Evolutionary conservation across 768 basidiomycete genomes (phyloP), one percentile per base, ranked within the genome.

Genomic region (Kwoniella sp.): DNA sequence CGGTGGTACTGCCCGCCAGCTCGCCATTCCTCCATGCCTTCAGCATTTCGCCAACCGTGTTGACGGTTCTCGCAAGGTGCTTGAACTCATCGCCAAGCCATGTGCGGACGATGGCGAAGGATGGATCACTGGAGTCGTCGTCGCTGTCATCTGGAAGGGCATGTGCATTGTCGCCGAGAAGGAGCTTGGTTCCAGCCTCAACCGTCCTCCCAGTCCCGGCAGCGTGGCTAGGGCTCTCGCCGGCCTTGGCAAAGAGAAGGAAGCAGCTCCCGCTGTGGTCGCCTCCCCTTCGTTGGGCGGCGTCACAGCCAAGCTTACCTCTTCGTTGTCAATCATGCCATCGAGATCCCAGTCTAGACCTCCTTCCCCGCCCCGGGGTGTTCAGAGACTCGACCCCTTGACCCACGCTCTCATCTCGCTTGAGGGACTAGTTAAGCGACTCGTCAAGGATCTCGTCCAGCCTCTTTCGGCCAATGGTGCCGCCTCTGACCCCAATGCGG

Each of bases 61-160:
- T 26, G 78, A 80, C 55, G 68, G 57, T 2, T 68, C 72, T 27
- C 68, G 72, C n/a, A 75, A 72, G 47, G 72, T 72, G 7, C 65
- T 80, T n/a, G 77, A 78, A n/a, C 37, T 72, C 44, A 60, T 80
- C 46, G 76, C 76, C 36, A 68, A 55, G 46, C 74, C 77, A 12
- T 80, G 78, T 56, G 61, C 62, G 27, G 75, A 78, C 25, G 78
- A 80, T 54, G 78, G 78, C 25, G 79, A 80, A 65, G 76, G 72
- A 9, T 80, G 79, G 79, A 64, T 76, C 33, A 77, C 79, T 7
- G 76, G 76, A 24, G 70, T 80, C 8, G 71, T 77, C 33, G 79
- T 80, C n/a, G 72, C 79, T 21, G 70, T 76, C 19, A 67, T 77
- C 54, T 80, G 79, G 79, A 77, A 77, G 53, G 79, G 74, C 9